Evolutionary conservation across 257 asterid species (phyloP), one percentile per base, ranked within the genome.

Genomic region (Solanum phureja): DNA sequence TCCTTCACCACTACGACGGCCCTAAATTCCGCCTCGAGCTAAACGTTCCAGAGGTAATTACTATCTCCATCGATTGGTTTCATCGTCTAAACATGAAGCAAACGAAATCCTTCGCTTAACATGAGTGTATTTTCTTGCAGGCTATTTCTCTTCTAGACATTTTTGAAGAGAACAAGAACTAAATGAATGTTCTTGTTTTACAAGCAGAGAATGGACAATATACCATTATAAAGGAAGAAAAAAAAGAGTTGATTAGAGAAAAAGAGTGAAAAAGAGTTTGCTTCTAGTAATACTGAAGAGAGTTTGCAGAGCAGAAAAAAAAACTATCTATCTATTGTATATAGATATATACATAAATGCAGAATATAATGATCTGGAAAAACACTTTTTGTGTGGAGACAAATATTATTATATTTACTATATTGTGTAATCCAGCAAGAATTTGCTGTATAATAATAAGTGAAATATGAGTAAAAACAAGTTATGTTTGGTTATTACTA

Each of bases 1-100:
- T 97, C 37, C 98, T 97, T 88, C 99, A 97, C 89, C 99, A 97
- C 88, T 97, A 97, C 69, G 99, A 97, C 29, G 99, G 99, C 13
- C 99, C 99, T 56, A 97, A 97, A 90, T 97, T 97, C 93, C 98
- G 99, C 19, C 99, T 97, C 1, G 99, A 97, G 66, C 89, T 97
- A 60, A 95, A 91, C 87, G 86, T 96, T 71, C 99, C 99, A 19
- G 99, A 97, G 99, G 99, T 96, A 90, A 73, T 60, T 81, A 52
- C 5, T 33, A 8, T 31, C 18, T 24, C 19, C 14, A 21, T 75
- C 4, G 19, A 77, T 19, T 0, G 12, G 11, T 56, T 56, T 3
- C 64, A 56, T 24, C 3, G 3, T 4, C 56, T 27, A 27, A 68
- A 64, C 21, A 33, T 85, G 34, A 64, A 52, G 6, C 7, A 33